Evolutionary conservation across 495 filamentous ascomycete genomes (phyloP).

Genomic region (Aspergillus coremiiformis): DNA sequence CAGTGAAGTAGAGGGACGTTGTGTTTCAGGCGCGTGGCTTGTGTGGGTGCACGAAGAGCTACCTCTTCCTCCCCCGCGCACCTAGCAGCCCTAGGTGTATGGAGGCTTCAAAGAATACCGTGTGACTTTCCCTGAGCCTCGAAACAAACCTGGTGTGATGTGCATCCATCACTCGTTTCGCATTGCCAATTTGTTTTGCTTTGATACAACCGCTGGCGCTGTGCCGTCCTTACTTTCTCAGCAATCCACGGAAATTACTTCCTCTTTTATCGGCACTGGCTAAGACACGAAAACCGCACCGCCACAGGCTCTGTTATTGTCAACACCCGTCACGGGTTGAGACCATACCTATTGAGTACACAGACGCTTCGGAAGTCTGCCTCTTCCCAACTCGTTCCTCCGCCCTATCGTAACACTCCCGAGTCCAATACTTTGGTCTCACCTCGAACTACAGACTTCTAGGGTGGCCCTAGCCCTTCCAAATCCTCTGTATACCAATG

Average conservation of each 20-base stretch:
- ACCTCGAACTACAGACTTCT: neutral
- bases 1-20: slow-evolving; percentile 7
- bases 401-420: neutral
- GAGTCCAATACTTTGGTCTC: neutral
- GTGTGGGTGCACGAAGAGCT: slow-evolving; percentile 14
- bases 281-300: slow-evolving; percentile 11
- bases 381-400: neutral
- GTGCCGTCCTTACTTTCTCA: slow-evolving; percentile 9
- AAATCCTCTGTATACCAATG: slow-evolving; percentile 27
- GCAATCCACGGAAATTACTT: slow-evolving; percentile 14
- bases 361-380: neutral
- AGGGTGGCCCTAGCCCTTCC: neutral
- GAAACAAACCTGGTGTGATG: slow-evolving; percentile 14
- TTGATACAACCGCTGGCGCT: slow-evolving; percentile 8
- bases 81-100: slow-evolving; percentile 7
- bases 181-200: slow-evolving; percentile 10
- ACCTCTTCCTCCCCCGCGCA: slow-evolving; percentile 2
- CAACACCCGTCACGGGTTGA: slow-evolving; percentile 5
- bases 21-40: slow-evolving; percentile 15
- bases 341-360: neutral
- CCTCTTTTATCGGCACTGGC: slow-evolving; percentile 8
- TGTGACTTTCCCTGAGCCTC: slow-evolving; percentile 11
- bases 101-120: slow-evolving; percentile 4
- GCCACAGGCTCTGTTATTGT: slow-evolving; percentile 15
- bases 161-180: slow-evolving; percentile 11